These are phyloP conservation scores for Tuber borchii DNA, from an alignment of 495 filamentous ascomycete genomes.

Conservation along the genomic window DNA sequence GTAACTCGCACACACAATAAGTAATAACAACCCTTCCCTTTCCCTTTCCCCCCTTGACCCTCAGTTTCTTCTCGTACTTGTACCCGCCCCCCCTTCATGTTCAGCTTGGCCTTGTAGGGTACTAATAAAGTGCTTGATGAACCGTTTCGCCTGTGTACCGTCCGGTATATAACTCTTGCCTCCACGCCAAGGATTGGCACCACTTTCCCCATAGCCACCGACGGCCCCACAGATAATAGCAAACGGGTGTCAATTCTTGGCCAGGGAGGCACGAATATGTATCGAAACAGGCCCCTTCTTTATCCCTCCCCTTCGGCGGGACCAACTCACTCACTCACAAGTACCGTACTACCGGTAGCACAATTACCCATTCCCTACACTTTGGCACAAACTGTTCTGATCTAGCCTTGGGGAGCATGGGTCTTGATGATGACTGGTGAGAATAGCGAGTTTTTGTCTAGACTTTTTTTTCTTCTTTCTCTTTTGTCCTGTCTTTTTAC, in stretches of 20 bases:
- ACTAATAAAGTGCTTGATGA: not conserved
- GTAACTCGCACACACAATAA: not conserved
- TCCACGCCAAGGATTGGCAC: not conserved
- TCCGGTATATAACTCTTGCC: not conserved
- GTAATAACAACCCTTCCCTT: not conserved
- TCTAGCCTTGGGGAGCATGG: not conserved
- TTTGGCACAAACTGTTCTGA: not conserved
- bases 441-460: not conserved
- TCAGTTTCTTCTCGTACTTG: not conserved
- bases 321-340: too few relatives aligned
- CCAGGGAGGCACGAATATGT: too few relatives aligned
- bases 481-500: not conserved
- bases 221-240: too few relatives aligned
- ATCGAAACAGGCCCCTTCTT: too few relatives aligned
- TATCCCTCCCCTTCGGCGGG: too few relatives aligned
- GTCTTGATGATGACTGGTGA: not conserved
- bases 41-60: not conserved
- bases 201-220: too few relatives aligned
- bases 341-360: too few relatives aligned
- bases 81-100: slow-evolving; percentile 3
- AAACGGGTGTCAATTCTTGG: too few relatives aligned
- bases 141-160: not conserved
- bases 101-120: not conserved
- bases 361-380: not conserved
- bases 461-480: not conserved